Base-by-base conservation (phyloP, 1,139 yeast species). In the Taiozyma onychis region DNA sequence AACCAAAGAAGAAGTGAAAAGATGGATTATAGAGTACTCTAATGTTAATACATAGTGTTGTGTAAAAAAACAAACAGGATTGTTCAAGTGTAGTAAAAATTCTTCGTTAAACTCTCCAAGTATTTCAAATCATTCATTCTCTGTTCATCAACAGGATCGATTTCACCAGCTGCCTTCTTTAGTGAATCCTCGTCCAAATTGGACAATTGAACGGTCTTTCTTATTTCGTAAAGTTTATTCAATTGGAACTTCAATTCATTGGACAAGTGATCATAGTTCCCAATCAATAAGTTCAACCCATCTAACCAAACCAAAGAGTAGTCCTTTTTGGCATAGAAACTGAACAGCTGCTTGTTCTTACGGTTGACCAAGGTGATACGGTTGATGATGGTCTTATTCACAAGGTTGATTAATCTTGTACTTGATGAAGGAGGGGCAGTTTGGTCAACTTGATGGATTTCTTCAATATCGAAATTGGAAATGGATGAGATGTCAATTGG, bases 291-390 rank as follows among this genome's bases (percentile, higher is more conserved):
- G 63, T 80, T 81, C 51, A 88, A 67, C 1, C 96, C 96, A 67
- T 88, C 96, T 44, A 85, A 72, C 95, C 95, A 88, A 11, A 84
- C 81, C 52, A 78, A 80, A 48, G 86, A 82, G 52, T 81, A 77
- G 48, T 85, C 89, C 54, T 80, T 78, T 6, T 90, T 84, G 55
- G 87, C 93, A 65, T 77, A 87, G 59, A 88, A 85, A 26, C 75
- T 68, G 52, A 88, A 72, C 16, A 81, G 57, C 24, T 65, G 62
- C 50, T 74, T 72, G 41, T 67, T 66, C 42, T 68, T 68, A 43
- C 73, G 71, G 37, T 78, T 81, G 8, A 74, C 52, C 24, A 83
- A 63, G 1, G 77, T 69, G 50, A 83, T 79, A 57, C 76, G 80
- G 47, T 80, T 82, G 57, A 80, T 79, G 9, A 80, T 72, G 39